Base-by-base conservation (phyloP, 2,329 filamentous ascomycete genomes). In the Diatrype stigma region DNA sequence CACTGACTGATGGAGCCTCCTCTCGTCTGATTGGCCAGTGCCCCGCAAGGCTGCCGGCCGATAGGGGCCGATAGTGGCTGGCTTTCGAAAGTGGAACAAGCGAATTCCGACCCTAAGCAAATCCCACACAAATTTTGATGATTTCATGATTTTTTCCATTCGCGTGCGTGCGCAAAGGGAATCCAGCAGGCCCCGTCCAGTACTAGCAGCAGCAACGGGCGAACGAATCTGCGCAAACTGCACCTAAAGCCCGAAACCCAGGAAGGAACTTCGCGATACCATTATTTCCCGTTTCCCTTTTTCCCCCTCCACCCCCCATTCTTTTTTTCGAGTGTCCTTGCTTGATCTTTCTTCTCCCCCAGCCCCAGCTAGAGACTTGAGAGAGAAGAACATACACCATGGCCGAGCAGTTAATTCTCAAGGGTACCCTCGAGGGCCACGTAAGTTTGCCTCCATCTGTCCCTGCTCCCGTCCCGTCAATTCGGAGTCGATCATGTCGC, bases 361-460 rank as follows among this genome's bases (percentile, higher is more conserved):
- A n/a, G 30, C 40, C 47, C 38, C 30, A 19, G 30, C 32, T 37
- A 53, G 35, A 52, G 50, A 53, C 52, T 55, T 55, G 50, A 53
- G 46, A 35, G 49, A 61, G 57, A 52, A 54, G 57, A 62, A 58
- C 70, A 66, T 70, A 68, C 71, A 76, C 69, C 69, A 94, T 94
- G 89, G 86, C 88, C 82, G 89, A 94, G 84, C 88, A 93, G 84
- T 82, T 94, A 76, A 90, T 95, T 81, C 87, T 94, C 79, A 92
- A 93, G 83, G 90, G 90, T 76, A 94, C 89, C 83, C 89, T 96
- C 77, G 90, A 94, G 87, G 93, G 93, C 86, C 93, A 97, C 87
- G 81, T 84, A 82, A 73, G 81, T 84, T 66, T 53, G 16, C 37
- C 49, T 40, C 48, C 46, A n/a, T 38, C 46, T 19, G 30, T 37